Percentiles rank a stretch among this genome's conserved stretches.
These are phyloP conservation scores for Penicillium sp. DNA, from an alignment of 2,329 filamentous ascomycete species.

Conservation along the genomic window DNA sequence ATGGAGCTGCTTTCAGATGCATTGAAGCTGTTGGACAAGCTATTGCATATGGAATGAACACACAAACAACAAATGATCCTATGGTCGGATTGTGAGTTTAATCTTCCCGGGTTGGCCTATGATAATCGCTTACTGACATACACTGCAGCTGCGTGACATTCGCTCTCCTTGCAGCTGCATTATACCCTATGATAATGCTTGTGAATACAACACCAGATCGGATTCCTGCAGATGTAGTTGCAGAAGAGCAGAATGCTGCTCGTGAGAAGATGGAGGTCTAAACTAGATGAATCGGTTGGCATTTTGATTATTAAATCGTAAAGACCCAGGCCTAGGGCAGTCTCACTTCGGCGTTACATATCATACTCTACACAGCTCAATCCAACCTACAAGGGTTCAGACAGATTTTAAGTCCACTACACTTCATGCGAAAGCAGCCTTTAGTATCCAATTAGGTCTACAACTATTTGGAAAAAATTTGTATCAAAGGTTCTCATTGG, in stretches of 20 bases:
- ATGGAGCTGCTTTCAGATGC: conserved; percentile 45
- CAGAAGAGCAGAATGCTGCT: conserved; percentile 32
- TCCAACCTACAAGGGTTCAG: no score
- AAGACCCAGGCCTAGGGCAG: no score
- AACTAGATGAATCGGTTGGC: neutral
- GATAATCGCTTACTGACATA: neutral
- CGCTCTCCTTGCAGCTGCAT: conserved; percentile 37
- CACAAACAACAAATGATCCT: conserved; percentile 40
- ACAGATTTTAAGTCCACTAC: no score
- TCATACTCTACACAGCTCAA: no score
- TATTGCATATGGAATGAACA: conserved; percentile 47
- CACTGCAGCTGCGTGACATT: conserved; percentile 41
- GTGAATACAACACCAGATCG: conserved; percentile 44
- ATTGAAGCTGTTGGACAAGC: conserved; percentile 46
- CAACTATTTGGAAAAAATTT: no score
- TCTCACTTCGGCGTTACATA: no score
- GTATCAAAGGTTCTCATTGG: neutral
- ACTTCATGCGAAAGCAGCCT: no score
- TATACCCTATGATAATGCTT: conserved; percentile 42
- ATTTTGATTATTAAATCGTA: no score
- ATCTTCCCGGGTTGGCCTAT: neutral
- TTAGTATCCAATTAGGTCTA: no score
- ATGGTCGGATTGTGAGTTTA: conserved; percentile 43
- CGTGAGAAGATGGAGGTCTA: conserved; percentile 5
- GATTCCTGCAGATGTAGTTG: conserved; percentile 44